Conservation (phyloP, 345 rosid species). For the Populus pruinosa region DNA sequence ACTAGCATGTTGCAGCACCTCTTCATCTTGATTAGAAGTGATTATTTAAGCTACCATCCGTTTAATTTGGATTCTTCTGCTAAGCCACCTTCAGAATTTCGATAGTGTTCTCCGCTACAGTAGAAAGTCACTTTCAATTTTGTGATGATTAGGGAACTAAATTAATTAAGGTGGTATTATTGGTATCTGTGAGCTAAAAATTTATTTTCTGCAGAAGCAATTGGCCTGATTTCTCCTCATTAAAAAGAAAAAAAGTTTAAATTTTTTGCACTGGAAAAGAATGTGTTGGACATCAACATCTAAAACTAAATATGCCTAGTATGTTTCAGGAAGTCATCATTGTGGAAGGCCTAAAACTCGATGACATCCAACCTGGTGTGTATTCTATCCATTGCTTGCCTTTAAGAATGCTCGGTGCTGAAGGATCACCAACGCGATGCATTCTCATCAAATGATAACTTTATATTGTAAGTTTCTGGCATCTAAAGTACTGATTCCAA, state of each 20-base stretch:
- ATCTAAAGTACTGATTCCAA: neutral
- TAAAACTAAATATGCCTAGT: neutral
- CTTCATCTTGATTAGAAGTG: too few species aligned
- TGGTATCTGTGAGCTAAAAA: neutral
- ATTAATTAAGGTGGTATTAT: neutral
- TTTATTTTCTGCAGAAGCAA: neutral
- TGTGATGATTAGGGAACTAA: neutral
- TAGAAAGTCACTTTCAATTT: too few species aligned
- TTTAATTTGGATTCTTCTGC: neutral
- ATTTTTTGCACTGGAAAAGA: neutral
- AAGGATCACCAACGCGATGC: slow-evolving; percentile 44
- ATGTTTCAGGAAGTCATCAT: slow-evolving; percentile 34
- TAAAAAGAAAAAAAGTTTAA: neutral
- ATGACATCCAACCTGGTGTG: slow-evolving; percentile 30
- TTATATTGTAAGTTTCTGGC: neutral
- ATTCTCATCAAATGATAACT: slow-evolving; percentile 36
- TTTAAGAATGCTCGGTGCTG: slow-evolving; percentile 37
- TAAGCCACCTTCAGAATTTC: too few species aligned
- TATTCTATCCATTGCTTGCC: slow-evolving; percentile 40
- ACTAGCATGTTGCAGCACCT: neutral
- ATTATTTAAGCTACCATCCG: neutral
- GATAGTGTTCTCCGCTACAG: too few species aligned
- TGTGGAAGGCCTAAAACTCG: slow-evolving; percentile 40
- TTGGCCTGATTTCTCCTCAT: neutral
- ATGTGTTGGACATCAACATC: neutral